phyloP scores from a whole-genome alignment of 768 basidiomycete genomes.

The Leccinum subgranulosum region DNA sequence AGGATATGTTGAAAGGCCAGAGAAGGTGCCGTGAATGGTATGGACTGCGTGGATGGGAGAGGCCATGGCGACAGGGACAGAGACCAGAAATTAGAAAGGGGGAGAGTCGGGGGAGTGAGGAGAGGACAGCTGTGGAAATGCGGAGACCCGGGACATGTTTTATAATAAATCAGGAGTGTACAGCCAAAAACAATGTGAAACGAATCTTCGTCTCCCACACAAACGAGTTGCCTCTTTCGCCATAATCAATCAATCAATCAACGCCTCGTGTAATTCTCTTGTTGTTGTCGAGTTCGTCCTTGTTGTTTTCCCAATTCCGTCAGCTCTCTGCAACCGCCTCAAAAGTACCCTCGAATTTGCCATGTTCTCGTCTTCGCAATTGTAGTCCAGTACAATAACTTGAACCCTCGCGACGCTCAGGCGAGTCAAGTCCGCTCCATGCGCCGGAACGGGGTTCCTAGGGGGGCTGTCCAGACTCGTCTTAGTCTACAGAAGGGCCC shows the following conservation, averaged over 20 bases:
- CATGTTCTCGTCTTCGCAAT: conserved; percentile 4
- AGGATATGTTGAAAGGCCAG: conserved; percentile 25
- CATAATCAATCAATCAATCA: conserved; percentile 13
- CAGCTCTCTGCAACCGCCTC: not conserved
- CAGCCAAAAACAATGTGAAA: conserved; percentile 20
- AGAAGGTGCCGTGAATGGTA: conserved; percentile 32
- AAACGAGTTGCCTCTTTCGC: conserved; percentile 15
- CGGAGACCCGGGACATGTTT: conserved; percentile 1
- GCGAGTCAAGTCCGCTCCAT: conserved; percentile 1
- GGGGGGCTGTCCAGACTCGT: not conserved
- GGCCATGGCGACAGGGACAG: conserved; percentile 22
- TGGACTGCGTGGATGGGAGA: conserved; percentile 27
- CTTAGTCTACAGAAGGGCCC: not conserved
- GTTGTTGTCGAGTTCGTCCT: not conserved
- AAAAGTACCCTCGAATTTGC: not conserved
- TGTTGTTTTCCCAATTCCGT: conserved; percentile 9
- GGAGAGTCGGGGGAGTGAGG: not conserved
- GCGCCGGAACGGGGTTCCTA: not conserved
- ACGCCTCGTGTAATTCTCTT: conserved; percentile 4
- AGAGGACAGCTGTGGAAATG: conserved; percentile 6
- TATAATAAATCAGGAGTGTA: conserved; percentile 16
- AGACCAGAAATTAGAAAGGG: conserved; percentile 7
- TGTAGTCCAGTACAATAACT: conserved; percentile 19
- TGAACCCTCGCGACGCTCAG: conserved; percentile 3
- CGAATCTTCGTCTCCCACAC: conserved; percentile 10